Evolutionary conservation across 75 land plant species (phyloP).

Genomic region (Picea sitchensis): DNA sequence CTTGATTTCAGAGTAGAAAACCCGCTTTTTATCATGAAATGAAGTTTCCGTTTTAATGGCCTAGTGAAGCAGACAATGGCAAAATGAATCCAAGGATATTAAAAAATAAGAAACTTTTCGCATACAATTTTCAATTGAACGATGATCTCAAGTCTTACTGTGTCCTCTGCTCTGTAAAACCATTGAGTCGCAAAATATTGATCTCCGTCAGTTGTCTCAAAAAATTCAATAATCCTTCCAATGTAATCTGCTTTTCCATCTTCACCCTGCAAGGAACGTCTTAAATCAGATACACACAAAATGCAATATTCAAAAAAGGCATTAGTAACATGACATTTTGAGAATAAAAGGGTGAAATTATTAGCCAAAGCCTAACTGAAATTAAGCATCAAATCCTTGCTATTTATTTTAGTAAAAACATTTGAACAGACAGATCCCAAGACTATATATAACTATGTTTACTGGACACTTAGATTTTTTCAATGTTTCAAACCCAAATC

Average conservation of each 20-base stretch:
- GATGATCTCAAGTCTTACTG: constrained; percentile 37
- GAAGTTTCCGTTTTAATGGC: constrained; percentile 39
- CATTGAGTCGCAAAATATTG: constrained; percentile 74
- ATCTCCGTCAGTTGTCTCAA: constrained; percentile 35
- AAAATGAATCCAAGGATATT: neutral
- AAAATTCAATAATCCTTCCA: constrained; percentile 75
- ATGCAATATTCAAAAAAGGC: neutral
- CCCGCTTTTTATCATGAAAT: constrained; percentile 48
- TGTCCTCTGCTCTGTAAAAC: constrained; percentile 78
- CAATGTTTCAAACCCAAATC: too few species aligned
- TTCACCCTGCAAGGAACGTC: constrained; percentile 22
- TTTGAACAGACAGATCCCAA: too few species aligned
- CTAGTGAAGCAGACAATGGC: constrained; percentile 25
- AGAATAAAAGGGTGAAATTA: neutral
- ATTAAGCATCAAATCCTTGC: neutral
- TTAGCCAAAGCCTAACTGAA: neutral
- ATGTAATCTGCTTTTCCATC: constrained; percentile 48
- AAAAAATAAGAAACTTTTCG: neutral
- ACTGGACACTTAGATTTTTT: too few species aligned
- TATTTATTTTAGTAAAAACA: too few species aligned
- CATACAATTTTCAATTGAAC: neutral
- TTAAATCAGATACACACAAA: neutral
- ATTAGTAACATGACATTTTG: neutral
- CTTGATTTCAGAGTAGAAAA: constrained; percentile 74
- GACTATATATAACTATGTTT: too few species aligned